These are phyloP conservation scores for Penicillium sp. DNA, from an alignment of 2,329 filamentous ascomycete species.

Conservation along the genomic window DNA sequence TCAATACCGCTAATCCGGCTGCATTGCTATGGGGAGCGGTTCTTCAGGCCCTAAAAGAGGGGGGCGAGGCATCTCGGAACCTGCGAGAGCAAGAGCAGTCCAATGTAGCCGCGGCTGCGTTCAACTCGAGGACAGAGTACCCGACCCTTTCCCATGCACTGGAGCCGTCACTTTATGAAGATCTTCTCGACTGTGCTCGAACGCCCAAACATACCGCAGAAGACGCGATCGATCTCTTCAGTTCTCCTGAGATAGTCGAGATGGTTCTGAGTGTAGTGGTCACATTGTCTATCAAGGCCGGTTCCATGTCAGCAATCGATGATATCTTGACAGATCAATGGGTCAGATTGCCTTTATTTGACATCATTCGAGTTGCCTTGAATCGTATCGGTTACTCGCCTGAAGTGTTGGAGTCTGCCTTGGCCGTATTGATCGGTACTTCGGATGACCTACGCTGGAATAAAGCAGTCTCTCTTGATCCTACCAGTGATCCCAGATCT, in stretches of 20 bases:
- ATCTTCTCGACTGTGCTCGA: conserved; percentile 44
- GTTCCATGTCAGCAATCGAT: conserved; percentile 46
- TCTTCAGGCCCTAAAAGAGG: neutral
- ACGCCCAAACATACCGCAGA: conserved; percentile 38
- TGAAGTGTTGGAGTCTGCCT: conserved; percentile 62
- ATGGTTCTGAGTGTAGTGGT: conserved; percentile 48
- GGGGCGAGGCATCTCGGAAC: neutral
- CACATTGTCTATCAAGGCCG: conserved; percentile 42
- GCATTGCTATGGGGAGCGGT: conserved; percentile 79
- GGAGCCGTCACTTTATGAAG: conserved; percentile 44
- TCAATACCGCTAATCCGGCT: conserved; percentile 64
- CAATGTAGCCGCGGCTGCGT: conserved; percentile 2
- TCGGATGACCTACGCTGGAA: conserved; percentile 18
- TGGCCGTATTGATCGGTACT: conserved; percentile 57
- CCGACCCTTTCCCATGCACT: conserved; percentile 20
- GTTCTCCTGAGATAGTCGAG: conserved; percentile 43
- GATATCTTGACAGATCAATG: conserved; percentile 56
- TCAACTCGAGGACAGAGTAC: no score
- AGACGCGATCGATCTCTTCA: conserved; percentile 47
- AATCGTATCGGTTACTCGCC: conserved; percentile 66
- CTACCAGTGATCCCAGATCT: conserved; percentile 39
- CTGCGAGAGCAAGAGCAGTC: conserved; percentile 40
- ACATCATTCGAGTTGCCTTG: conserved; percentile 64
- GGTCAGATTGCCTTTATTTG: conserved; percentile 61
- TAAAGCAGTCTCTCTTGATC: conserved; percentile 12